A percentile compares a stretch with the other conserved stretches of the same genome.
phyloP scores from a whole-genome alignment of 148 eudicot species.

The Suaeda aralocaspica region DNA sequence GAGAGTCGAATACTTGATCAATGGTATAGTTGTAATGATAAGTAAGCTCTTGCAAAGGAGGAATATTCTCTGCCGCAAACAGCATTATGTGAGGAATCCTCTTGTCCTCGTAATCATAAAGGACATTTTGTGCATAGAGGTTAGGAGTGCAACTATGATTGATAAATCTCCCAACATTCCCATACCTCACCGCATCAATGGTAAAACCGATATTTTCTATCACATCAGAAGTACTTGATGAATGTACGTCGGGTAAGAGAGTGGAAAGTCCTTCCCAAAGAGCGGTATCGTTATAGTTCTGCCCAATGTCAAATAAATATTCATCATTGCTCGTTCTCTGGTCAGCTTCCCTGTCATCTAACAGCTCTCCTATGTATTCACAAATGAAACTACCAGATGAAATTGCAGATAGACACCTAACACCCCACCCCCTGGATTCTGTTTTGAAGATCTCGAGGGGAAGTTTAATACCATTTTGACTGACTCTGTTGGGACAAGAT shows the following conservation, averaged over 20 bases:
- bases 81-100: constrained; percentile 90
- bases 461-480: constrained; percentile 68
- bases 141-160: constrained; percentile 94
- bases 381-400: constrained; percentile 92
- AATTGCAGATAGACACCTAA: constrained; percentile 63
- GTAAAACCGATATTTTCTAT: constrained; percentile 62
- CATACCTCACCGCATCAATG: constrained; percentile 68
- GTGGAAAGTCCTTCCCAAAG: constrained; percentile 31
- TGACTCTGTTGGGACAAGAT: constrained; percentile 74
- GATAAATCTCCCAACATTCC: constrained; percentile 79
- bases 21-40: constrained; percentile 77
- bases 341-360: constrained; percentile 86
- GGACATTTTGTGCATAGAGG: constrained; percentile 85
- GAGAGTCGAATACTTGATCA: constrained; percentile 56
- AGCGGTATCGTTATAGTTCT: constrained; percentile 54
- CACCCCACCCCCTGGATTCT: constrained; percentile 83
- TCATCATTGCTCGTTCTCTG: constrained; percentile 63
- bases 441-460: constrained; percentile 90
- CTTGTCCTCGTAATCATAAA: constrained; percentile 73
- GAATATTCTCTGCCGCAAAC: constrained; percentile 86
- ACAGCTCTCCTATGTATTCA: constrained; percentile 85
- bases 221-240: constrained; percentile 22
- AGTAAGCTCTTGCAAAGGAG: constrained; percentile 75
- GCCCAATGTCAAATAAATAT: constrained; percentile 86
- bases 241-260: constrained; percentile 29